These are phyloP conservation scores for Lepidopterella palustris DNA, from an alignment of 495 filamentous ascomycete species.

Conservation along the genomic window DNA sequence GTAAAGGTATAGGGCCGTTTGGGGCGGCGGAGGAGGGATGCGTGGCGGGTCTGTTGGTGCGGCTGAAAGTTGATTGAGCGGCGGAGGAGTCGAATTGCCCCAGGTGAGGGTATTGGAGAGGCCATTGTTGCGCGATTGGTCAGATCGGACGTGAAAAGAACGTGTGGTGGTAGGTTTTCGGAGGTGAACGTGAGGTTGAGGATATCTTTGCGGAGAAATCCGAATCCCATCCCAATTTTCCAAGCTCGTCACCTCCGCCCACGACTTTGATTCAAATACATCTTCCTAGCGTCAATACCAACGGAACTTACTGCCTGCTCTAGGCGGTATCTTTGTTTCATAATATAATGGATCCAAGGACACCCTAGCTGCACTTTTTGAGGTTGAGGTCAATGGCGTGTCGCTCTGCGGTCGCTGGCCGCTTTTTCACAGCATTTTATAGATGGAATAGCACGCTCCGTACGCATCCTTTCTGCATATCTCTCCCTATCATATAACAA, in stretches of 20 bases:
- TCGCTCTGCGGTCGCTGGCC: not conserved
- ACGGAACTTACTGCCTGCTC: not conserved
- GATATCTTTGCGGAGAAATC: not conserved
- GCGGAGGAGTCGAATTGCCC: conserved; percentile 21
- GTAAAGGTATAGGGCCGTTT: conserved; percentile 94
- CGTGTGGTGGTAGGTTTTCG: not conserved
- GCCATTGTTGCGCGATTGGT: conserved; percentile 14
- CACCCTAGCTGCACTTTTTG: not conserved
- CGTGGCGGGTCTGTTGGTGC: conserved; percentile 56
- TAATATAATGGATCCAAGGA: too few species aligned
- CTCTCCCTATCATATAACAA: conserved; percentile 33
- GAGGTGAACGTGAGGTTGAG: not conserved
- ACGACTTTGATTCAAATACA: not conserved
- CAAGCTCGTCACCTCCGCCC: not conserved
- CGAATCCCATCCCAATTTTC: not conserved
- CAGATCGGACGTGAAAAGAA: not conserved
- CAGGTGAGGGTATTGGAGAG: conserved; percentile 22
- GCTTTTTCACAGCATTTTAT: conserved; percentile 25
- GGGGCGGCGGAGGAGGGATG: conserved; percentile 80
- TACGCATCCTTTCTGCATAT: not conserved
- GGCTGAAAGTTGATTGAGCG: conserved; percentile 27
- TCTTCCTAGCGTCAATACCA: too few species aligned
- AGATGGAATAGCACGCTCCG: conserved; percentile 15
- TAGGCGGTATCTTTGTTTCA: not conserved
- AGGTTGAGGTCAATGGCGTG: not conserved